Percentiles rank a stretch among this genome's conserved stretches.
Evolutionary conservation across 306 rosid species (phyloP).

Genomic region (Comarum palustre): DNA sequence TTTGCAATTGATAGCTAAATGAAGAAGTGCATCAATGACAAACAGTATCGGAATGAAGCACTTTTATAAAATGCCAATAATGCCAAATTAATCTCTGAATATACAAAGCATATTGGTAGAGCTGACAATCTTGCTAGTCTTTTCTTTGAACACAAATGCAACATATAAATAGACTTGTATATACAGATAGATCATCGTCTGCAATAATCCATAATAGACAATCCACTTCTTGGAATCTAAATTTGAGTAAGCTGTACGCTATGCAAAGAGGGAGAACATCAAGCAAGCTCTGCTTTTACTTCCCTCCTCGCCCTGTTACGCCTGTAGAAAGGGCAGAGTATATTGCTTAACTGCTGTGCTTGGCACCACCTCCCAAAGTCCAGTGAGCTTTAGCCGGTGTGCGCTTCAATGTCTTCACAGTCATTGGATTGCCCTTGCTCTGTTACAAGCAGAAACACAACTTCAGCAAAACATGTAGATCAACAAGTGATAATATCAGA

Average conservation of each 20-base stretch:
- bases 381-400: conserved; percentile 54
- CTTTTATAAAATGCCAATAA: conserved; percentile 10
- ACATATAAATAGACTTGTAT: conserved; percentile 38
- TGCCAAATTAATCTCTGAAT: conserved; percentile 23
- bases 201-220: conserved; percentile 26
- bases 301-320: conserved; percentile 24
- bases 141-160: conserved; percentile 26
- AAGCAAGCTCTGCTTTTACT: conserved; percentile 23
- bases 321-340: conserved; percentile 14
- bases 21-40: neutral
- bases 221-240: conserved; percentile 30
- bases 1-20: neutral
- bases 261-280: conserved; percentile 9
- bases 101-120: conserved; percentile 27
- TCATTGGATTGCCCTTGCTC: conserved; percentile 69
- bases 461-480: conserved; percentile 1
- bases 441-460: conserved; percentile 34
- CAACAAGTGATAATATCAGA: neutral
- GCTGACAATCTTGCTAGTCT: conserved; percentile 14
- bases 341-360: conserved; percentile 40
- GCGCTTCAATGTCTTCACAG: conserved; percentile 77
- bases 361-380: conserved; percentile 40
- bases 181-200: conserved; percentile 47
- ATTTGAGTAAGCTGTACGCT: conserved; percentile 21
- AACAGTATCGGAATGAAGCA: conserved; percentile 4